A percentile compares a stretch with the other conserved stretches of the same genome.
phyloP scores from a whole-genome alignment of 441 rosid species.

The Raphanus hybrid region DNA sequence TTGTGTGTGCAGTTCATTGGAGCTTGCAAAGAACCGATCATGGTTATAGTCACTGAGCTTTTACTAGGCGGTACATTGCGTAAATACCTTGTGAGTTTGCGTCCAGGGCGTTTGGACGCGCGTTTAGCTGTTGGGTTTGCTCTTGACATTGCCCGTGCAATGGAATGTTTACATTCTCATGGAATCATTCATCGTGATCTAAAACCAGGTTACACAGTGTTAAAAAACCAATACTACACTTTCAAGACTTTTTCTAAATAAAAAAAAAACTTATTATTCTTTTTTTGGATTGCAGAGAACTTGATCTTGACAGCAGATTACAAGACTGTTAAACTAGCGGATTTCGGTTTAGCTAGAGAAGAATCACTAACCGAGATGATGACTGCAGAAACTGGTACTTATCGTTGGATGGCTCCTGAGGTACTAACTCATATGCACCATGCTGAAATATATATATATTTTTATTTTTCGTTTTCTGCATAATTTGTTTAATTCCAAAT shows the following conservation, averaged over 20 bases:
- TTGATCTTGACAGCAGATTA: conserved; percentile 82
- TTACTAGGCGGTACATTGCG: conserved; percentile 85
- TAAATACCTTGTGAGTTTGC: conserved; percentile 65
- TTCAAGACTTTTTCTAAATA: background rate
- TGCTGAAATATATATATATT: background rate
- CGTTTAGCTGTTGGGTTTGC: conserved; percentile 77
- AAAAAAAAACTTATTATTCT: background rate
- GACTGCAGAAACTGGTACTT: conserved; percentile 98
- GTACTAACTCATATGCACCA: conserved; percentile 37
- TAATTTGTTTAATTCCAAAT: background rate
- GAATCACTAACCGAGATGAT: conserved; percentile 96
- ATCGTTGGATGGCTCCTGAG: conserved; percentile 99
- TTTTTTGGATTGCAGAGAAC: conserved; percentile 60
- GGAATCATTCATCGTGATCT: conserved; percentile 96
- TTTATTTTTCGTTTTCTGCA: background rate
- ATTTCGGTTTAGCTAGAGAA: conserved; percentile 98
- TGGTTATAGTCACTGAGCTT: conserved; percentile 97
- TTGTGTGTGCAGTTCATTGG: conserved; percentile 70
- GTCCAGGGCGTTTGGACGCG: conserved; percentile 74
- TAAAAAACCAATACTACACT: background rate
- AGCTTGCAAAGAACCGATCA: conserved; percentile 89
- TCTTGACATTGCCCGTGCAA: conserved; percentile 94
- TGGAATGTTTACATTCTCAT: conserved; percentile 93
- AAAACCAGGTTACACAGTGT: conserved; percentile 70
- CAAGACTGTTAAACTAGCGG: conserved; percentile 83